These are phyloP conservation scores for Corylus heterophylla DNA, from an alignment of 306 rosid species.

Conservation along the genomic window DNA sequence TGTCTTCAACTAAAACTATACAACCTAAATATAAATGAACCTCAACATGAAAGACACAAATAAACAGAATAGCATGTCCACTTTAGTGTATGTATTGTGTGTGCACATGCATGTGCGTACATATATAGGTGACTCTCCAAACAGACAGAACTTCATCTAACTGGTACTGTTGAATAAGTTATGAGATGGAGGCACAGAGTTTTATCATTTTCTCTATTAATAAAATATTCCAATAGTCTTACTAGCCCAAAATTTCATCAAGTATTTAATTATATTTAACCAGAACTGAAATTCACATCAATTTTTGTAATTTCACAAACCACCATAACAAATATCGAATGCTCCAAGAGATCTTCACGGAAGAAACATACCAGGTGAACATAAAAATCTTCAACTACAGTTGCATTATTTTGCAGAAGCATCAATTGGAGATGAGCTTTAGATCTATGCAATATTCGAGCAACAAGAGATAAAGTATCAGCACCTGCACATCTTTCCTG, in stretches of 20 bases:
- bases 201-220: background rate
- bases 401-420: conserved; percentile 82
- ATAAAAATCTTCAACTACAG: conserved; percentile 88
- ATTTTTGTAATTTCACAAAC: conserved; percentile 20
- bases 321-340: conserved; percentile 19
- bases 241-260: conserved; percentile 3
- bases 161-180: background rate
- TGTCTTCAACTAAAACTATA: background rate
- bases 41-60: background rate
- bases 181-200: background rate
- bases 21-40: background rate
- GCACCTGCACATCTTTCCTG: conserved; percentile 98
- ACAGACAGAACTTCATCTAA: background rate
- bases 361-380: conserved; percentile 70
- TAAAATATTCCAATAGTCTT: background rate
- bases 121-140: background rate
- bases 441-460: conserved; percentile 79
- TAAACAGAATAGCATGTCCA: background rate
- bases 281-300: conserved; percentile 16
- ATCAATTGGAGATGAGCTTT: conserved; percentile 86
- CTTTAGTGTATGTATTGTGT: background rate
- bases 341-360: conserved; percentile 6
- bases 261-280: conserved; percentile 12
- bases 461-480: conserved; percentile 77
- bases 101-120: background rate